These are phyloP conservation scores for Funneliformis caledonium DNA, from an alignment of 371 early-diverging fungal species.

Conservation along the genomic window DNA sequence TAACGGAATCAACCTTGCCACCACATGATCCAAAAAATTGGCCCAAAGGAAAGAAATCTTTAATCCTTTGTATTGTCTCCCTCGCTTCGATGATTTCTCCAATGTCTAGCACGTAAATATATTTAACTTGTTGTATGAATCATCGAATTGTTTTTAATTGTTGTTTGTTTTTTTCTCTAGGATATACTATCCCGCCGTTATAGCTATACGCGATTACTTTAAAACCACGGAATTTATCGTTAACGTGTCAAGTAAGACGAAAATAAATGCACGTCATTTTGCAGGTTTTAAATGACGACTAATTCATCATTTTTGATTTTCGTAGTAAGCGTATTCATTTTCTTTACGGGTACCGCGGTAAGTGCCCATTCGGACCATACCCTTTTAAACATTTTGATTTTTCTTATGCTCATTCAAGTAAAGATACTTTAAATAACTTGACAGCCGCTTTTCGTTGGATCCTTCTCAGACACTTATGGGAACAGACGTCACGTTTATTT, in stretches of 20 bases:
- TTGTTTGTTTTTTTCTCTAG: not conserved
- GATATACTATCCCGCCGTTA: not conserved
- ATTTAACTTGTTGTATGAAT: not conserved
- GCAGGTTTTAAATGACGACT: not conserved
- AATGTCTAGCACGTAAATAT: conserved; percentile 8
- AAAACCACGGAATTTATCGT: not conserved
- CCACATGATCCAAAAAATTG: conserved; percentile 18
- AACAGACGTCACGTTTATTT: conserved; percentile 59
- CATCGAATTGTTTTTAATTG: not conserved
- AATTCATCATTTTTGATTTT: not conserved
- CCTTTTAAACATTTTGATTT: not conserved
- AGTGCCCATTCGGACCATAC: not conserved
- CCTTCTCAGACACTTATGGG: conserved; percentile 13
- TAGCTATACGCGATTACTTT: not conserved
- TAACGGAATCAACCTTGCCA: not conserved
- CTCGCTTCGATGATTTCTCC: not conserved
- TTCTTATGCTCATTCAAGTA: not conserved
- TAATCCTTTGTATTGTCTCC: not conserved
- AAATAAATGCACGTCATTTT: not conserved
- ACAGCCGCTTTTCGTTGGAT: conserved; percentile 4
- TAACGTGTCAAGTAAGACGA: not conserved
- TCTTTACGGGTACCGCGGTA: not conserved
- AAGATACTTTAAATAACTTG: not conserved
- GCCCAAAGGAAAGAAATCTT: not conserved
- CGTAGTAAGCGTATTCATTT: not conserved